Percentiles rank a stretch among this genome's conserved stretches.
These are phyloP conservation scores for Mycotypha africana DNA, from an alignment of 371 early-diverging fungal species.

Conservation along the genomic window DNA sequence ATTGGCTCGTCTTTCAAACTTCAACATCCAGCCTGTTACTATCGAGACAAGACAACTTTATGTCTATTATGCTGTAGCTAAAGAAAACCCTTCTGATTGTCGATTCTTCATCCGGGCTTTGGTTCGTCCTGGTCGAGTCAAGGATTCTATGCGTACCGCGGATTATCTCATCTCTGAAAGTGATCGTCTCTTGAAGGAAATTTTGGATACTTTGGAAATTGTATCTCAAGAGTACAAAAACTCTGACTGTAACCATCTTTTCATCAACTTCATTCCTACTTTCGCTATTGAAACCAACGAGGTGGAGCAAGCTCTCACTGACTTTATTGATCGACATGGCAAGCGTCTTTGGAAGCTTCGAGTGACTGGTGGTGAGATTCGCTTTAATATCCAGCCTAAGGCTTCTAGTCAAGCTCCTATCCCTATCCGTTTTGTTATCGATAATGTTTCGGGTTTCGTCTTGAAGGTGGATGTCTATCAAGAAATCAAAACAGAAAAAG, in stretches of 20 bases:
- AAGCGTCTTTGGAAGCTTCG: slow-evolving; percentile 92
- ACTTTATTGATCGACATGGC: slow-evolving; percentile 91
- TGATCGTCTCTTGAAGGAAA: slow-evolving; percentile 86
- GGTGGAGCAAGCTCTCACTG: slow-evolving; percentile 82
- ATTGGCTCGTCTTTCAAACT: slow-evolving; percentile 87
- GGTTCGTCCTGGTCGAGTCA: slow-evolving; percentile 86
- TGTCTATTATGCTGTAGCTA: slow-evolving; percentile 92
- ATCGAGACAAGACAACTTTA: slow-evolving; percentile 91
- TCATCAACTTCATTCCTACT: slow-evolving; percentile 95
- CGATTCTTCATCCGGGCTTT: slow-evolving; percentile 97
- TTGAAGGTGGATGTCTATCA: slow-evolving; percentile 88
- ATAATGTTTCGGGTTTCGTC: slow-evolving; percentile 89
- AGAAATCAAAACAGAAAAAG: slow-evolving; percentile 74
- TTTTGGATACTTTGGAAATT: slow-evolving; percentile 92
- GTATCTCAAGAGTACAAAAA: slow-evolving; percentile 84
- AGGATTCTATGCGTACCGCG: slow-evolving; percentile 75
- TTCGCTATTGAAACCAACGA: slow-evolving; percentile 85
- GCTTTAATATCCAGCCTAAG: slow-evolving; percentile 81
- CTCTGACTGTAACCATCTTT: slow-evolving; percentile 97
- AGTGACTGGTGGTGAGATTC: slow-evolving; percentile 91
- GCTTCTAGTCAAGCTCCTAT: slow-evolving; percentile 53
- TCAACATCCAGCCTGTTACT: slow-evolving; percentile 91
- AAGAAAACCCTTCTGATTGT: slow-evolving; percentile 89
- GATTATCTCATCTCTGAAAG: slow-evolving; percentile 93
- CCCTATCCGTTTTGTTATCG: slow-evolving; percentile 89